phyloP scores from a whole-genome alignment of 768 basidiomycete genomes.

The Xerocomellus amylosporus region DNA sequence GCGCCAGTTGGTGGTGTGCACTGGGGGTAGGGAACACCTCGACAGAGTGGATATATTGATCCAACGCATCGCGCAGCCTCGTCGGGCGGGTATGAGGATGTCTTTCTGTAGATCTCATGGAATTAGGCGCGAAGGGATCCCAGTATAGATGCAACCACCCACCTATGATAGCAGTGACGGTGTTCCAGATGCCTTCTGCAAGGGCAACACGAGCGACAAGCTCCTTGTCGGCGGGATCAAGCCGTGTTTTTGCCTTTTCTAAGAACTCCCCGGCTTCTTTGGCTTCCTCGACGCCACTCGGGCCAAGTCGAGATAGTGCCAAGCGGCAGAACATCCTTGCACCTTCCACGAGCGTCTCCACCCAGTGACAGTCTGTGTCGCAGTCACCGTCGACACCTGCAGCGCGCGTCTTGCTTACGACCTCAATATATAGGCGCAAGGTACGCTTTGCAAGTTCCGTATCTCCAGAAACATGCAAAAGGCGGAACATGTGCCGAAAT shows the following conservation, averaged over 20 bases:
- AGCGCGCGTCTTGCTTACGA: slow-evolving; percentile 80
- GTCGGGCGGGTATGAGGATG: slow-evolving; percentile 58
- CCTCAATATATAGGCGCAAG: slow-evolving; percentile 76
- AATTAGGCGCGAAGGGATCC: background rate
- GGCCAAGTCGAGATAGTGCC: slow-evolving; percentile 34
- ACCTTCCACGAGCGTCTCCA: slow-evolving; percentile 75
- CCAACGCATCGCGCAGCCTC: slow-evolving; percentile 57
- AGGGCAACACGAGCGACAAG: slow-evolving; percentile 59
- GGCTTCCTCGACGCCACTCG: slow-evolving; percentile 54
- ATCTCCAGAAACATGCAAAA: slow-evolving; percentile 63
- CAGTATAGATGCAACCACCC: slow-evolving; percentile 7
- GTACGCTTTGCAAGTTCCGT: slow-evolving; percentile 66
- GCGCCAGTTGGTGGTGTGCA: slow-evolving; percentile 77
- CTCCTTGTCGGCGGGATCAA: slow-evolving; percentile 48
- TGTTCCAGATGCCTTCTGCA: slow-evolving; percentile 72
- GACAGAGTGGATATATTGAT: slow-evolving; percentile 48
- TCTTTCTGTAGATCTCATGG: slow-evolving; percentile 46
- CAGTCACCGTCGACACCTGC: slow-evolving; percentile 42
- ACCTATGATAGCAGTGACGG: slow-evolving; percentile 71
- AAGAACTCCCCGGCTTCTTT: slow-evolving; percentile 60
- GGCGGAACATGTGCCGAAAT: slow-evolving; percentile 78
- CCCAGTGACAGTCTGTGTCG: slow-evolving; percentile 71
- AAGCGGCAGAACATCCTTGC: slow-evolving; percentile 69
- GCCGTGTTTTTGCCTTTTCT: slow-evolving; percentile 55
- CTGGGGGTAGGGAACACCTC: slow-evolving; percentile 48